Evolutionary conservation across 2,329 filamentous ascomycete species (phyloP), one percentile per base, ranked within the genome.

Genomic region (Phyllosticta citrichinensis): DNA sequence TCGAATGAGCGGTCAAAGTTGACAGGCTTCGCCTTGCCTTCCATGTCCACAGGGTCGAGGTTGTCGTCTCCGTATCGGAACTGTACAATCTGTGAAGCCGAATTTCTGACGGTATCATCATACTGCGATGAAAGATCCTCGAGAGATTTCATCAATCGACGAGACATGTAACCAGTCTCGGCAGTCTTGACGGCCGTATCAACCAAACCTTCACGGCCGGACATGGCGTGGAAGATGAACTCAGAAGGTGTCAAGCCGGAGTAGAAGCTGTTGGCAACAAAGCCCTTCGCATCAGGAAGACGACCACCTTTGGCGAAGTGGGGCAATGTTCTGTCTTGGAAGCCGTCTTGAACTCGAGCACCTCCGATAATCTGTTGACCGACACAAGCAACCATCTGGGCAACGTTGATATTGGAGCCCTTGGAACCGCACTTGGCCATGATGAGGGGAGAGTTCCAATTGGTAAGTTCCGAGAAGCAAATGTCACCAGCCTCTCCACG

Each of bases 151-250:
- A 99, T 99, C 71, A 99, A 75, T 67, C 94, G 87, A 76, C 94
- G 87, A 64, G 93, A 97, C 94, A 99, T 99, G 77, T 99, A 99
- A 65, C 94, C 94, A 11, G 94, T 99, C 75, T 99, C 94, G 58
- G 94, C 94, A 58, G 94, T 99, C 79, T 99, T 99, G 77, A 97
- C 94, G 63, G 94, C 94, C 2, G 94, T 99, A 83, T 99, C 94
- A 70, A 99, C 92, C 66, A 99, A 79, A 84, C 94, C 94, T 84
- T 97, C 94, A 85, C 94, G 89, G 68, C 94, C 94, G 68, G 91
- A 96, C 77, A 97, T 97, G 66, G 94, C 94, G 83, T 99, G 94
- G 76, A 99, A 97, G 62, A 97, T 83, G 74, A 99, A 97, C 69
- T 99, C 94, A 0, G 89, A 91, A 1, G 94, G 93, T 1, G 87